phyloP scores from a whole-genome alignment of 2,329 filamentous ascomycete species.

The Tolypocladium cylindrosporum region DNA sequence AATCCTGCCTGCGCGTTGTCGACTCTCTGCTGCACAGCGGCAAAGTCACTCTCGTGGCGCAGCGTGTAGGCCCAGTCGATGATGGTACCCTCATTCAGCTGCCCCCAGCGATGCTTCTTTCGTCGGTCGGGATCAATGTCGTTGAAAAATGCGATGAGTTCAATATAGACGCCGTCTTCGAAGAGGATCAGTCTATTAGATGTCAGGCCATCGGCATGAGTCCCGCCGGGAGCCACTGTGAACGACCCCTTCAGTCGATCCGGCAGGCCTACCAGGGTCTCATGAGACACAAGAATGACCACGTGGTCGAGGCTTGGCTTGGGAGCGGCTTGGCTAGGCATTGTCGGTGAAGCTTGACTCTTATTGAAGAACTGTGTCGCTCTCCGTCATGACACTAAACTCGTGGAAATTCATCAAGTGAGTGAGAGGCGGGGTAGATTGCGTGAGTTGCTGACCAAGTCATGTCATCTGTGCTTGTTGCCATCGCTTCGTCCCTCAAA shows the following conservation, averaged over 20 bases:
- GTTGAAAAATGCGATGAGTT: conserved; percentile 53
- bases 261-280: conserved; percentile 35
- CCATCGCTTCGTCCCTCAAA: neutral
- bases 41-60: conserved; percentile 22
- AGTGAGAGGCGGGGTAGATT: neutral
- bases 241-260: conserved; percentile 42
- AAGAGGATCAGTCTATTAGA: conserved; percentile 55
- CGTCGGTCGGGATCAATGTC: conserved; percentile 27
- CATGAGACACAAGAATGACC: conserved; percentile 49
- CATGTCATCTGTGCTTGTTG: neutral
- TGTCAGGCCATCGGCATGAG: conserved; percentile 49
- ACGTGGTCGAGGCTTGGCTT: conserved; percentile 48
- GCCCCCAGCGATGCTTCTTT: conserved; percentile 48
- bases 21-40: conserved; percentile 25
- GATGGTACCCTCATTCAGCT: conserved; percentile 34
- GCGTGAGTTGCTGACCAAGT: neutral
- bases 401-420: neutral
- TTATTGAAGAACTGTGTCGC: neutral
- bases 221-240: conserved; percentile 48
- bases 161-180: conserved; percentile 54
- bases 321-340: conserved; percentile 4
- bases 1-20: conserved; percentile 19
- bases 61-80: conserved; percentile 53
- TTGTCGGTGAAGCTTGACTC: neutral
- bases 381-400: neutral